Evolutionary conservation across 2,329 filamentous ascomycete species (phyloP).

Genomic region (Elsinoe fawcettii): DNA sequence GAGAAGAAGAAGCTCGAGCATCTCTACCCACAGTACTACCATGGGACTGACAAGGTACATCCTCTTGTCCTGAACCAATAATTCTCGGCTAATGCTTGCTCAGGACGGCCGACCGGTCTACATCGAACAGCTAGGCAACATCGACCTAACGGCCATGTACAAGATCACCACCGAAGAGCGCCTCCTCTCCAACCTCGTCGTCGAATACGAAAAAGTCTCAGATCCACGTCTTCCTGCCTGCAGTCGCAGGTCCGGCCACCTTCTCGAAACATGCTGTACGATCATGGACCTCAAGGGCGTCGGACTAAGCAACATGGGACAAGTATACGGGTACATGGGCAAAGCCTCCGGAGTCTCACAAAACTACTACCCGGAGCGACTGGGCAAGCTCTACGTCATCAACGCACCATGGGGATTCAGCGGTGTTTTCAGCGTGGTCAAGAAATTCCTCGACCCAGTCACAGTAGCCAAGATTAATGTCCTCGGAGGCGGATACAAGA

Average conservation of each 20-base stretch:
- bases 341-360: slow-evolving; percentile 84
- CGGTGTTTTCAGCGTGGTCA: slow-evolving; percentile 75
- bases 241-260: slow-evolving; percentile 79
- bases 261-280: slow-evolving; percentile 96
- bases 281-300: slow-evolving; percentile 98
- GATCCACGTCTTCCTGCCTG: slow-evolving; percentile 91
- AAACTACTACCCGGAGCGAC: slow-evolving; percentile 97
- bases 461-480: slow-evolving; percentile 95
- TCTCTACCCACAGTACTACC: slow-evolving; percentile 98
- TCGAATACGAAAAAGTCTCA: slow-evolving; percentile 93
- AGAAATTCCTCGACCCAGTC: slow-evolving; percentile 92
- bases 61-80: neutral
- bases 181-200: slow-evolving; percentile 93
- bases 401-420: slow-evolving; percentile 96
- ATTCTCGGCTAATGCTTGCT: neutral
- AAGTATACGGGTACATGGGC: slow-evolving; percentile 82
- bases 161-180: slow-evolving; percentile 88
- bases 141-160: slow-evolving; percentile 82
- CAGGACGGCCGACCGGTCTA: slow-evolving; percentile 95
- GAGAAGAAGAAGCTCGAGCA: slow-evolving; percentile 78
- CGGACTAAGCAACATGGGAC: slow-evolving; percentile 68
- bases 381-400: slow-evolving; percentile 95
- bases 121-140: slow-evolving; percentile 91
- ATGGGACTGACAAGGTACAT: slow-evolving; percentile 77
- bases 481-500: slow-evolving; percentile 71